These are phyloP conservation scores for Tricholoma saponaceum DNA, from an alignment of 768 basidiomycete species.

Conservation along the genomic window DNA sequence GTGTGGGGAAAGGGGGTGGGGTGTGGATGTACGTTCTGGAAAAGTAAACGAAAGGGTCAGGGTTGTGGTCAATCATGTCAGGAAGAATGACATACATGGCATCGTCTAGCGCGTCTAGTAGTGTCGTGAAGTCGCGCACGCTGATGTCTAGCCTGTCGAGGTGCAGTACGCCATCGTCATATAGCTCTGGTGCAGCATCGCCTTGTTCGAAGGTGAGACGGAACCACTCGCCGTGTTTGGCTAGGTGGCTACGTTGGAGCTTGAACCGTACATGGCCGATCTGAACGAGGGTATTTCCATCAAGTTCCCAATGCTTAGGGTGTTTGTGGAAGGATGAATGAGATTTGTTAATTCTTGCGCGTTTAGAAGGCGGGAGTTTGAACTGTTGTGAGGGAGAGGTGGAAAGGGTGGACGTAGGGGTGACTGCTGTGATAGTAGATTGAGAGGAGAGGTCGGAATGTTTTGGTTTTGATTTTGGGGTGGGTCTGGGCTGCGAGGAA, in stretches of 20 bases:
- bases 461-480: not conserved
- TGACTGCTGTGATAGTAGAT: not conserved
- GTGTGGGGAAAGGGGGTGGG: constrained; percentile 21
- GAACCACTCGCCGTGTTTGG: constrained; percentile 30
- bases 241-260: constrained; percentile 31
- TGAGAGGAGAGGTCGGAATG: not conserved
- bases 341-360: not conserved
- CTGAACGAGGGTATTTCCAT: constrained; percentile 31
- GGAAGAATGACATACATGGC: constrained; percentile 24
- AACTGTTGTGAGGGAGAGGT: not conserved
- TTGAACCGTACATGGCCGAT: constrained; percentile 29
- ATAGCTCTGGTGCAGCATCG: constrained; percentile 9
- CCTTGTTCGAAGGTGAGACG: constrained; percentile 10
- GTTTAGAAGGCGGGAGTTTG: not conserved
- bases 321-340: constrained; percentile 1
- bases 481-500: not conserved
- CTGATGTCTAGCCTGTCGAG: constrained; percentile 17
- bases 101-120: constrained; percentile 29
- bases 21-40: constrained; percentile 11
- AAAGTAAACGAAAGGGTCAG: not conserved
- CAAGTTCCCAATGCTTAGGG: constrained; percentile 27
- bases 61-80: too few relatives aligned
- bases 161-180: constrained; percentile 13
- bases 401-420: not conserved
- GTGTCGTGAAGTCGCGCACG: constrained; percentile 27